Evolutionary conservation across 2,329 filamentous ascomycete species (phyloP), one percentile per base, ranked within the genome.

Genomic region (Neoascochyta sp.): DNA sequence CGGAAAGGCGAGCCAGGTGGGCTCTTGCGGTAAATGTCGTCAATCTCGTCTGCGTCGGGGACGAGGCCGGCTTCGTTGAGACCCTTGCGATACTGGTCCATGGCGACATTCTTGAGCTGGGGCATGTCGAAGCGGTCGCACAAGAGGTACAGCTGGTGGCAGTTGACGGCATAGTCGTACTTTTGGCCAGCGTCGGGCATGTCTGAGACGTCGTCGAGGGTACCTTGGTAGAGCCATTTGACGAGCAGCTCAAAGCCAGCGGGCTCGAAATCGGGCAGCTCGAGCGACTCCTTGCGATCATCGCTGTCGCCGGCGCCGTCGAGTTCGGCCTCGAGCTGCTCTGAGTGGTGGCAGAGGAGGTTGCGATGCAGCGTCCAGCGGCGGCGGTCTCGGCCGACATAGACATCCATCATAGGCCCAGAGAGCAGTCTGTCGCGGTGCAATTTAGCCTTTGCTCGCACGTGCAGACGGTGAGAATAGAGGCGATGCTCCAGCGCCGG

Each of bases 211-310:
- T 74, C 66, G 36, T 74, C 69, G 25, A 75, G 64, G 24, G 58
- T 66, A 29, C 73, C 73, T 49, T 75, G 72, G 33, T 76, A 76
- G 7, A 76, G 61, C 71, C 71, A 76, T 53, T 74, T 74, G 5
- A 75, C 70, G 10, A 76, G 62, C 36, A 75, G 51, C 49, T 74
- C 70, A 43, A 75, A 76, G 14, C 71, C 72, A 6, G 57, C 54
- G 3, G 72, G 69, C 32, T 74, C 70, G 48, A 73, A 61, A 9
- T 74, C 64, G 11, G 60, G 61, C 12, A 76, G 57, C 21, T 74
- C 69, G 16, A 75, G 54, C 31, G 51, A 65, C 20, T 65, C 60
- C 15, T 57, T 50, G 27, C 60, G 56, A 24, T 52, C 52, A 22
- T 27, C 32, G 30, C n/a, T n/a, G n/a, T 63, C 54, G 20, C 53